Percentiles rank a stretch among this genome's conserved stretches.
These are phyloP conservation scores for Cyclotella baltica DNA, from an alignment of 108 stramenopile genomes.

Conservation along the genomic window DNA sequence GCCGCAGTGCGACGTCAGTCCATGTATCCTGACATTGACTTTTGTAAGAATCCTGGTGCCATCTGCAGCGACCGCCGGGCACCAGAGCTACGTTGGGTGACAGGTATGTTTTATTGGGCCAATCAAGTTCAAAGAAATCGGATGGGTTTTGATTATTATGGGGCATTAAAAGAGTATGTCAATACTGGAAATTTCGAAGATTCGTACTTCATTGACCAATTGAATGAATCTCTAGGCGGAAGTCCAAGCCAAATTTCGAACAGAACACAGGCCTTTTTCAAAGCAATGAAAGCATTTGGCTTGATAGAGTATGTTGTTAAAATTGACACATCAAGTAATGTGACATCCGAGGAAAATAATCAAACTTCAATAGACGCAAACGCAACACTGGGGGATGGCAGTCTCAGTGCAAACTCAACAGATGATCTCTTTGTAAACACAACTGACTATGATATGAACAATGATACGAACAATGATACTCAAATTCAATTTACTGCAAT, in stretches of 20 bases:
- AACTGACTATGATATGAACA: constrained; percentile 2
- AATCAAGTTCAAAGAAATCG: constrained; percentile 36
- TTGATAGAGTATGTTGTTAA: constrained; percentile 26
- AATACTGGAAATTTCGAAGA: constrained; percentile 38
- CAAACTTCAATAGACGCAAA: neutral
- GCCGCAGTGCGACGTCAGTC: constrained; percentile 16
- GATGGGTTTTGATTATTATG: constrained; percentile 32
- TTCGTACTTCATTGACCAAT: constrained; percentile 23
- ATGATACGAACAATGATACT: no score
- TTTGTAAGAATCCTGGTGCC: constrained; percentile 43
- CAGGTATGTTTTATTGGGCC: constrained; percentile 60
- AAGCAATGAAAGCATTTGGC: constrained; percentile 26
- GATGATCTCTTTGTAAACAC: neutral
- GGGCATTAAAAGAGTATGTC: constrained; percentile 36
- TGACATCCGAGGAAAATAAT: neutral
- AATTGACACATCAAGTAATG: neutral
- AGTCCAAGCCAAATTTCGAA: constrained; percentile 20
- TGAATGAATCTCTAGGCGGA: constrained; percentile 34
- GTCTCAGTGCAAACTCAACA: neutral
- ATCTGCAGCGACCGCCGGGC: constrained; percentile 40
- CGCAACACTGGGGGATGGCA: neutral
- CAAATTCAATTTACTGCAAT: neutral
- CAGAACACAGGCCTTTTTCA: constrained; percentile 19
- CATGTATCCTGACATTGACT: constrained; percentile 48
- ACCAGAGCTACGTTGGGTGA: constrained; percentile 51